Evolutionary conservation across 1,139 yeast genomes (phyloP), one percentile per base, ranked within the genome.

Genomic region (Suhomyces bolitotheri): DNA sequence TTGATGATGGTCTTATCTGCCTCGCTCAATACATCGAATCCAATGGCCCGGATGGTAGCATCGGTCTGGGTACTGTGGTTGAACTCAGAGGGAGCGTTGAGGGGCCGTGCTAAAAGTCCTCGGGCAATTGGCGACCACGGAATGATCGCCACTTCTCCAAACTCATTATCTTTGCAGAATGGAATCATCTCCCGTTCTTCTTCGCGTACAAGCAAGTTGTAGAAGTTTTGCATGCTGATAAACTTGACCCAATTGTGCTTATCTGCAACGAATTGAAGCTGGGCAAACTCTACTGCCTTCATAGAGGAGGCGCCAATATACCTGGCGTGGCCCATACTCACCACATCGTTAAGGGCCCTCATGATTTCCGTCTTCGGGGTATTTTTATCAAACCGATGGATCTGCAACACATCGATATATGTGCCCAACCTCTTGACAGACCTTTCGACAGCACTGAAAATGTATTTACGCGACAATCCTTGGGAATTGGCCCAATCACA

Each of bases 121-220:
- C 73, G 53, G 7, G 75, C 76, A 42, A 65, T 55, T 13, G 80
- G 78, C 8, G 75, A 68, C 73, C 75, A 75, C 7, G 80, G 79
- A 36, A 72, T 64, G 22, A 74, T 36, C 0, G 77, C 78, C 20
- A 74, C 76, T 16, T 71, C 68, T 8, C 64, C 64, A 21, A 60
- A 34, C 8, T 45, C 53, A 28, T 46, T 47, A 3, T 60, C 54
- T 6, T 75, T 56, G 49, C 80, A 75, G 56, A 61, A 78, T 17
- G 75, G 78, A 44, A 66, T 73, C 76, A 78, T 66, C 47, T 79
- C 84, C 23, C 75, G 58, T 50, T 79, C 85, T 36, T 79, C 83
- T 49, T 78, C 83, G 16, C 85, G 62, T 51, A 75, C 66, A 5
- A 78, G 38, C 45, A 78, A 60, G 51, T 76, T 78, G 54, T 76